A percentile compares a stretch with the other conserved stretches of the same genome.
These are phyloP conservation scores for Dunaliella primolecta DNA, from an alignment of 139 green algal species.

Conservation along the genomic window DNA sequence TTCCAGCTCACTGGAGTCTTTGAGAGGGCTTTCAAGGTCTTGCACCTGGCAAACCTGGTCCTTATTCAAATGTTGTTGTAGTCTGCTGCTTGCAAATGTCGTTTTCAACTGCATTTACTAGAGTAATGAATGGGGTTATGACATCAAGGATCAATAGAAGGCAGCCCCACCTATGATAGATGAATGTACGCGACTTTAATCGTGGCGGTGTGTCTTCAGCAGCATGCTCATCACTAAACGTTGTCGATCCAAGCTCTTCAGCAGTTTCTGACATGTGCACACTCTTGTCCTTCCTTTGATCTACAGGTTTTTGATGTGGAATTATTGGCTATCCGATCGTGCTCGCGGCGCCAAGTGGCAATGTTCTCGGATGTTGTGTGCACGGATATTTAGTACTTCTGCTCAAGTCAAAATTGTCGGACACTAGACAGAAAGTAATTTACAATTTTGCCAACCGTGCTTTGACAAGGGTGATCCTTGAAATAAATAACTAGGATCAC, in stretches of 20 bases:
- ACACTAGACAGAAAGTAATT: too few relatives aligned
- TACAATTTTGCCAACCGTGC: too few relatives aligned
- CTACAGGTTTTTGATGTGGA: constrained; percentile 98
- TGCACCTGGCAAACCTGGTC: neutral
- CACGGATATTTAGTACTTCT: constrained; percentile 1
- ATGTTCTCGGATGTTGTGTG: constrained; percentile 88
- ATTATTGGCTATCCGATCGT: constrained; percentile 73
- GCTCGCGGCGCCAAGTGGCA: constrained; percentile 58
- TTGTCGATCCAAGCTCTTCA: too few relatives aligned
- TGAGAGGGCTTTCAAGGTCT: neutral
- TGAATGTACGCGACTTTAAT: neutral
- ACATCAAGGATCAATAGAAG: too few relatives aligned
- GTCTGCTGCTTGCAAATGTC: neutral
- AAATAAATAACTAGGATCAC: too few relatives aligned
- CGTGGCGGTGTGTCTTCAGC: neutral
- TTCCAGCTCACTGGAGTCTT: neutral
- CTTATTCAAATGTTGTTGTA: neutral
- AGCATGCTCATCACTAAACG: neutral
- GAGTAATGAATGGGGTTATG: too few relatives aligned
- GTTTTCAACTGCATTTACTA: too few relatives aligned
- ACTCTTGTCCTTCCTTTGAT: too few relatives aligned
- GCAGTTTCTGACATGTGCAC: too few relatives aligned
- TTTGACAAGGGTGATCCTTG: too few relatives aligned
- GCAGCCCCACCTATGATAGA: neutral
- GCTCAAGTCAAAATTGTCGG: neutral